These are phyloP conservation scores for Clarireedia sp. DNA, from an alignment of 2,329 filamentous ascomycete genomes.

Conservation along the genomic window DNA sequence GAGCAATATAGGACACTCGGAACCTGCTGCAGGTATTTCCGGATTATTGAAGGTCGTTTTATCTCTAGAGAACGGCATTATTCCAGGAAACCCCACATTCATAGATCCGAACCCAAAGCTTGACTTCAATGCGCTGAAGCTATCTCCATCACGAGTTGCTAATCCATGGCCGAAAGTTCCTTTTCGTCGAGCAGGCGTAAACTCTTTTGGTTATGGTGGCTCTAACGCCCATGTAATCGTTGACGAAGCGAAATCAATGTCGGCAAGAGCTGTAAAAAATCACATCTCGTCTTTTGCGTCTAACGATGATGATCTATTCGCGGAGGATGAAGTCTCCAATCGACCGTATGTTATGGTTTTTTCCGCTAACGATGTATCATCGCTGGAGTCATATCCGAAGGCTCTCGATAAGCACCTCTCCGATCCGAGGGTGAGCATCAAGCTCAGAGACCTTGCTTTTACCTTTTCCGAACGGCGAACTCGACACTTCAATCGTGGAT, in stretches of 20 bases:
- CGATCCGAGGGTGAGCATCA: conserved; percentile 2
- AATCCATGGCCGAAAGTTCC: conserved; percentile 11
- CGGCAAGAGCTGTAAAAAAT: background rate
- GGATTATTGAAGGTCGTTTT: conserved; percentile 33
- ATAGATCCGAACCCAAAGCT: conserved; percentile 27
- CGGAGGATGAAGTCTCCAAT: background rate
- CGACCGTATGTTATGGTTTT: background rate
- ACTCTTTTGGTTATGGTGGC: conserved; percentile 24
- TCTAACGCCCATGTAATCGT: conserved; percentile 25
- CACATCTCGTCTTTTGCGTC: background rate
- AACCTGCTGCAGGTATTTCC: conserved; percentile 31
- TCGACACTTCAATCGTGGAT: conserved; percentile 9
- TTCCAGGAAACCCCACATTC: conserved; percentile 36
- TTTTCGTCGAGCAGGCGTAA: conserved; percentile 39
- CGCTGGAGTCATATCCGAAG: background rate
- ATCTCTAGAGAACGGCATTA: conserved; percentile 34
- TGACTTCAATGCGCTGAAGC: conserved; percentile 28
- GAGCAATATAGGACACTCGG: conserved; percentile 25
- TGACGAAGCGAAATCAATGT: background rate
- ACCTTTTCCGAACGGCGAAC: conserved; percentile 21
- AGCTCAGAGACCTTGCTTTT: conserved; percentile 16
- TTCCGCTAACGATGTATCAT: conserved; percentile 9
- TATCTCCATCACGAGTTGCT: conserved; percentile 11
- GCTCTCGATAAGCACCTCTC: conserved; percentile 2
- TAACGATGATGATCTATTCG: background rate